Base-by-base conservation (phyloP, 352 stramenopile genomes). In the Peronospora destructor region DNA sequence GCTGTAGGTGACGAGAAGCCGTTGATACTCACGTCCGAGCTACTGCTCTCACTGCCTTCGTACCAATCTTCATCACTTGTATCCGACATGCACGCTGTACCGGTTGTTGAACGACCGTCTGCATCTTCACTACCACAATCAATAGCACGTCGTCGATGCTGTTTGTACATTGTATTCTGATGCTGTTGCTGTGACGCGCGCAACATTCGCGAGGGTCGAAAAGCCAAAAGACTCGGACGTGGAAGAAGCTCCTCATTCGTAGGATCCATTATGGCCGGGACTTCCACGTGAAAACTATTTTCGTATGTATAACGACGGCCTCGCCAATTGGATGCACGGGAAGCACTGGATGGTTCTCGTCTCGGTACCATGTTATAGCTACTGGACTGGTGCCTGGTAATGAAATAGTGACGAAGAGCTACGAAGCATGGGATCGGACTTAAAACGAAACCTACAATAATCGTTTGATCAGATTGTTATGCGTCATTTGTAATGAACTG, bases 151-250 rank as follows among this genome's bases (percentile, higher is more conserved):
- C 71, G 45, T 10, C 80, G 37, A 28, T 68, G 65, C 41, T 64
- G 50, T 51, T 74, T 74, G 54, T 71, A 68, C 25, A 67, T 45
- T 11, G 58, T 49, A 37, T 61, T 71, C 37, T 78, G 71, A 10
- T 74, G 67, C 36, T 74, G 66, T 30, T 77, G 71, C 29, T 73
- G 52, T 35, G 73, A 76, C 21, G 72, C 56, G 25, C 68, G 69
- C 52, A 71, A 45, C 47, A 78, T 69, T 11, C 72, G 72, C 35
- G 72, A 73, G 2, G 63, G 59, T 6, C 68, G 59, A 48, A 81
- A 84, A 16, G 71, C 59, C 44, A 81, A 52, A 10, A 84, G 66
- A 48, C 64, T 77, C 3, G 72, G 67, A 3, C 72, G 67, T 8
- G 50, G 33, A 35, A 66, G 26, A 4, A 54, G 12, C 21, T 63